phyloP scores from a whole-genome alignment of 2,329 filamentous ascomycete species.

The Aureobasidium leucospermi region DNA sequence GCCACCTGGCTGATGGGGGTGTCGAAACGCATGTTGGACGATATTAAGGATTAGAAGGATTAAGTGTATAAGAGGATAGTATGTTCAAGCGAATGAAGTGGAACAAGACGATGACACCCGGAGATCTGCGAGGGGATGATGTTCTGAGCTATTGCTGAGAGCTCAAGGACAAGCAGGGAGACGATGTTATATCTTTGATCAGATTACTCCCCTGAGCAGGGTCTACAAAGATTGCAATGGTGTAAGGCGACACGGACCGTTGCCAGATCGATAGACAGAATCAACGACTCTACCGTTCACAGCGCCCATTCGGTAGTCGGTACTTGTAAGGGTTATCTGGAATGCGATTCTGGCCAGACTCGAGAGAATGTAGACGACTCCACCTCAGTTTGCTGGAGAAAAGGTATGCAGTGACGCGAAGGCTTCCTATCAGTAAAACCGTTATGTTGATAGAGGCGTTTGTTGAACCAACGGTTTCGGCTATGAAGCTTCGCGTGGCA shows the following conservation, averaged over 20 bases:
- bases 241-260: not conserved
- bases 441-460: slow-evolving; percentile 10
- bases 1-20: slow-evolving; percentile 10
- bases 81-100: not conserved
- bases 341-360: slow-evolving; percentile 5
- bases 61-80: not conserved
- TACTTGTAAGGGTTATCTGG: not conserved
- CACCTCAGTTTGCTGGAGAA: not conserved
- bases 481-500: slow-evolving; percentile 9
- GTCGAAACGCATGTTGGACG: slow-evolving; percentile 8
- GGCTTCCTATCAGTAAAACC: slow-evolving; percentile 12
- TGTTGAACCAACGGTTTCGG: slow-evolving; percentile 2
- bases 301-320: slow-evolving; percentile 1
- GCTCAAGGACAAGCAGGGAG: not conserved
- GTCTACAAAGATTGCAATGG: not conserved
- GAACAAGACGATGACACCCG: not conserved
- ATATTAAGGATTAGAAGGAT: not conserved
- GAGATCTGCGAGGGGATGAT: not conserved
- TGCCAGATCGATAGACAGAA: slow-evolving; percentile 7
- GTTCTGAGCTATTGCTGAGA: slow-evolving; percentile 6
- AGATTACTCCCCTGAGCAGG: not conserved
- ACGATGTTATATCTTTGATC: not conserved
- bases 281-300: not conserved
- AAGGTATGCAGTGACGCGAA: not conserved
- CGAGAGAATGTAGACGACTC: not conserved